phyloP scores from a whole-genome alignment of 805 yeast genomes.

The Cyberlindnera veronae region DNA sequence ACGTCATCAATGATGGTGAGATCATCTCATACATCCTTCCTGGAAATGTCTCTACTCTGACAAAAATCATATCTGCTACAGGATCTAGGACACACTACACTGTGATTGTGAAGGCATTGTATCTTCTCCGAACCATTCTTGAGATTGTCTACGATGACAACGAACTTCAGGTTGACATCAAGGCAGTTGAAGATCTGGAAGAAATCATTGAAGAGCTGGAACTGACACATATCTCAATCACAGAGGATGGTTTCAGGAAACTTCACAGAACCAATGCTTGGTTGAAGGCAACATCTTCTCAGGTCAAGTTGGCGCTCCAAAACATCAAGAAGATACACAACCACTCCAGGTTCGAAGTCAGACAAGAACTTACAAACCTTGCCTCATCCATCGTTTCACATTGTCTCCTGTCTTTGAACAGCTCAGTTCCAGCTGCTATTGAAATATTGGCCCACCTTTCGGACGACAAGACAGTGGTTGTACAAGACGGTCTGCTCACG shows the following conservation, averaged over 20 bases:
- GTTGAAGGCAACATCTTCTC: conserved; percentile 51
- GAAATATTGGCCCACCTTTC: conserved; percentile 31
- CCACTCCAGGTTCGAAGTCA: conserved; percentile 34
- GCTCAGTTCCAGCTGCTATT: conserved; percentile 34
- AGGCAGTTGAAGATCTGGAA: conserved; percentile 20
- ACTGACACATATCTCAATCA: conserved; percentile 18
- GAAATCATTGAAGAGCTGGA: conserved; percentile 15
- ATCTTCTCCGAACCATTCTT: conserved; percentile 31
- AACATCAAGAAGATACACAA: conserved; percentile 22
- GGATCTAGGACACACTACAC: conserved; percentile 36
- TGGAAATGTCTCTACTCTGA: conserved; percentile 44
- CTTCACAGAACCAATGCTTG: conserved; percentile 46
- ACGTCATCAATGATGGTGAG: conserved; percentile 43
- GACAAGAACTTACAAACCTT: conserved; percentile 30
- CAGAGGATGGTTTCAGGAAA: conserved; percentile 21
- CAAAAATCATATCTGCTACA: conserved; percentile 34
- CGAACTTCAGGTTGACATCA: conserved; percentile 29
- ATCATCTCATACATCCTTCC: conserved; percentile 47
- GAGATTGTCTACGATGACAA: conserved; percentile 40
- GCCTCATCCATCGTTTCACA: conserved; percentile 29
- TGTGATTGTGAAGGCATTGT: conserved; percentile 32
- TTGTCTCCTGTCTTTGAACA: conserved; percentile 35
- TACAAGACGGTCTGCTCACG: conserved; percentile 3
- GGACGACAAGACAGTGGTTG: conserved; percentile 15
- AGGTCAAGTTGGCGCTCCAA: conserved; percentile 43